Evolutionary conservation across 805 yeast species (phyloP), one percentile per base, ranked within the genome.

Genomic region (Candida jianshihensis): DNA sequence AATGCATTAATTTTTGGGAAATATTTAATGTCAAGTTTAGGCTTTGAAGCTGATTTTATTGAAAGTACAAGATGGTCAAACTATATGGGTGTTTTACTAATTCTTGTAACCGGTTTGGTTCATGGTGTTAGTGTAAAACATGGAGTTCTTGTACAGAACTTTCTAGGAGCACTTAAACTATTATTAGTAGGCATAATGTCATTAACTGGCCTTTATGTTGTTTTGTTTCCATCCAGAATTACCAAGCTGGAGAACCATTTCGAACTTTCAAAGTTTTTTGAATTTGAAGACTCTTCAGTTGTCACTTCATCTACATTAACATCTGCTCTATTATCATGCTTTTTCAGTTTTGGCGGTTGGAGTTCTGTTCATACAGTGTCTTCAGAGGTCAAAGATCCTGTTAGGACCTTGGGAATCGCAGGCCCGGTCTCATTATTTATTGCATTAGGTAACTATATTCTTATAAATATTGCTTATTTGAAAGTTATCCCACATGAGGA

Each of bases 291-390:
- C 21, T 35, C 41, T 12, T 36, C 59, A 1, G 26, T 48, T 1
- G 60, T 70, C 1, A 56, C 70, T 1, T 29, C 65, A 3, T 59
- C 81, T 0, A 64, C 72, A 2, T 57, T 77, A 39, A 70, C 81
- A 0, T 58, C 73, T 32, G 80, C 81, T 0, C 64, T 76, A 19
- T 65, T 77, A 17, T 73, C 72, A 46, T 76, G 81, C 2, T 64
- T 72, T 39, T 78, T 74, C 59, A 71, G 80, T 5, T 75, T 68
- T 42, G 65, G 73, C 5, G 86, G 86, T 4, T 78, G 84, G 83
- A 73, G 69, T 43, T 57, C 71, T 7, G 77, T 77, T 8, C 82
- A 77, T 48, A 67, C 76, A 0, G 78, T 75, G 11, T 63, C 79
- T 4, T 73, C 77, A 33, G 86, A 78, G 48, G 70, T 78, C 26